A percentile compares a stretch with the other conserved stretches of the same genome.
Evolutionary conservation across 2,329 filamentous ascomycete genomes (phyloP).

Genomic region (Penicillium thymicola): DNA sequence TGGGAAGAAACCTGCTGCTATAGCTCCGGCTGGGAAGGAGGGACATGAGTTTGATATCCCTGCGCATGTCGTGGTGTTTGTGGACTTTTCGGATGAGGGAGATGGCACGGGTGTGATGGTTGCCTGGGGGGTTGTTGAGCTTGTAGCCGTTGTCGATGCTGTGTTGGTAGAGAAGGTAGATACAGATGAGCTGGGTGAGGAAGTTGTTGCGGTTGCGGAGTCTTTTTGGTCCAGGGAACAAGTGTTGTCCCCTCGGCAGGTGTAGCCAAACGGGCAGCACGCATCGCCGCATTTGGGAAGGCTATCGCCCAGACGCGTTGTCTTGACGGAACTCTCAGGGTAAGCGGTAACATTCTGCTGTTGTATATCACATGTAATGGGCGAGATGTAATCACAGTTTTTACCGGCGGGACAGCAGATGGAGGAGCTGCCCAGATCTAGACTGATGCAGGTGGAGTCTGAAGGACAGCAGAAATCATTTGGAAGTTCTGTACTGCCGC

Average conservation of each 20-base stretch:
- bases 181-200: slow-evolving; percentile 8
- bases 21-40: slow-evolving; percentile 41
- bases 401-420: slow-evolving; percentile 47
- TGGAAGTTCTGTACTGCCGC: slow-evolving; percentile 38
- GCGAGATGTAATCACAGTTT: slow-evolving; percentile 41
- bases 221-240: slow-evolving; percentile 29
- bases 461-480: slow-evolving; percentile 45
- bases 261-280: slow-evolving; percentile 50
- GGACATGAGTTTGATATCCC: slow-evolving; percentile 27
- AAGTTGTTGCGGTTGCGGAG: slow-evolving; percentile 18
- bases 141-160: slow-evolving; percentile 14
- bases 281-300: slow-evolving; percentile 42
- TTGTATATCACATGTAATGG: slow-evolving; percentile 44
- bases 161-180: not conserved
- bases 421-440: slow-evolving; percentile 42
- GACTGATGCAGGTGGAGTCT: slow-evolving; percentile 39
- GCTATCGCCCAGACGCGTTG: slow-evolving; percentile 39
- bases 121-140: slow-evolving; percentile 17
- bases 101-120: slow-evolving; percentile 23
- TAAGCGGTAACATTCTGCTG: slow-evolving; percentile 41
- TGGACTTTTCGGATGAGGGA: slow-evolving; percentile 18
- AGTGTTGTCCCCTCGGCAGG: slow-evolving; percentile 34
- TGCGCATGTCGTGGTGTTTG: slow-evolving; percentile 6
- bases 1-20: slow-evolving; percentile 47
- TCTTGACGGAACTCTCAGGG: slow-evolving; percentile 40